Base-by-base conservation (phyloP, 2,329 filamentous ascomycete genomes). In the Mollisia scopiformis region DNA sequence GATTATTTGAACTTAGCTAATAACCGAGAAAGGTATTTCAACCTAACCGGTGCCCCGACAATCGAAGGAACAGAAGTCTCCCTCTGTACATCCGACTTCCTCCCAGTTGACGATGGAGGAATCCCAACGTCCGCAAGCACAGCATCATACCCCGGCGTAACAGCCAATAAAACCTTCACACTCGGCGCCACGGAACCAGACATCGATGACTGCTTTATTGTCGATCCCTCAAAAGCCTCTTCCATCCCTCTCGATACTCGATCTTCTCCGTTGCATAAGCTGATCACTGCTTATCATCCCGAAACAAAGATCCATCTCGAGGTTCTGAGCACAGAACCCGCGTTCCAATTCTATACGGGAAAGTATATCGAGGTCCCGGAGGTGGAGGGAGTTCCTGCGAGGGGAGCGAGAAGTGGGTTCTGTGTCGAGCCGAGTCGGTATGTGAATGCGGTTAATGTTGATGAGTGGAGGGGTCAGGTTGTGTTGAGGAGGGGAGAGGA, bases 281-380 rank as follows among this genome's bases (percentile, higher is more conserved):
- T 94, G 49, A 85, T 91, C 49, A 80, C 84, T 25, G 90, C 95
- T 61, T 84, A 84, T 75, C 92, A 97, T 75, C 86, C 92, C 6
- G 81, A 80, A 53, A 89, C 88, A 28, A 86, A 87, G 64, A 82
- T 97, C 67, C 89, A 96, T 74, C 86, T 98, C 53, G 91, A 97
- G 76, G 89, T 97, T 6, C 81, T 87, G 71, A 95, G 91, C 79
- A 98, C 94, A 0, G 94, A 98, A 80, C 95, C 95, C 0, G 91
- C 92, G 0, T 98, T 97, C 82, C 94, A 98, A 76, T 96, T 97
- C 79, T 98, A 98, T 78, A 96, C 93, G 0, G 95, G 94, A 66
- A 89, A 91, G 72, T 89, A 88, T 72, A 93, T 96, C 66, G 80
- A 95, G 69, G 89, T 96, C 13, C 89, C 91, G 0, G 88, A 80